Conservation (phyloP, 495 filamentous ascomycete species). For the Tuber aestivum region DNA sequence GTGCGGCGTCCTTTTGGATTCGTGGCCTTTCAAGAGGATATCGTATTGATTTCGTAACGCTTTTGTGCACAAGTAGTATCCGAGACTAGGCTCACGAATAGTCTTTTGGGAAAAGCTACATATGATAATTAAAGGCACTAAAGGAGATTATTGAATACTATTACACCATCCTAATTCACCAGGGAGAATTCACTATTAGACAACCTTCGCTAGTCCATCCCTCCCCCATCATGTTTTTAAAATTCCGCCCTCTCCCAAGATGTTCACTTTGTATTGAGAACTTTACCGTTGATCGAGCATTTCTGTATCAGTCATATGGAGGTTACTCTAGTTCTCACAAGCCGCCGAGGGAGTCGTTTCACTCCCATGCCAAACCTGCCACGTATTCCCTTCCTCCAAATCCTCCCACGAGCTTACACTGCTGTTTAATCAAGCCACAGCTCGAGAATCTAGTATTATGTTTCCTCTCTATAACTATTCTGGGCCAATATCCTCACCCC, state of each 20-base stretch:
- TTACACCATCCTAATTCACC: background rate
- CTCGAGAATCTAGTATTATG: background rate
- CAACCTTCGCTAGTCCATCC: background rate
- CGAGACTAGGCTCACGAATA: background rate
- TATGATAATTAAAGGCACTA: background rate
- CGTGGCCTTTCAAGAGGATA: background rate
- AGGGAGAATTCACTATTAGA: background rate
- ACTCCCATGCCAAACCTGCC: background rate
- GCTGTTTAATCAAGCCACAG: background rate
- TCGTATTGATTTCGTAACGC: background rate
- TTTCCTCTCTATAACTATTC: background rate
- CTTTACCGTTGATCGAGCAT: background rate
- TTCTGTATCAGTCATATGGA: background rate
- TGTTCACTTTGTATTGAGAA: background rate
- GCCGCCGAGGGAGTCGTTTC: background rate
- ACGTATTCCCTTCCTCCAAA: no score
- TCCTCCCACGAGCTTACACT: background rate
- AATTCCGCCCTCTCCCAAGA: background rate
- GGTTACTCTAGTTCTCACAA: background rate
- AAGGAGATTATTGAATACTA: background rate
- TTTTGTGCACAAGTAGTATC: background rate
- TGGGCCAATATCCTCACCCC: background rate
- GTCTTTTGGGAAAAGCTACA: background rate
- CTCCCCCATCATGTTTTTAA: background rate
- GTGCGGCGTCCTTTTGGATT: background rate